These are phyloP conservation scores for Mortierella antarctica DNA, from an alignment of 192 early-diverging fungal genomes.

Conservation along the genomic window DNA sequence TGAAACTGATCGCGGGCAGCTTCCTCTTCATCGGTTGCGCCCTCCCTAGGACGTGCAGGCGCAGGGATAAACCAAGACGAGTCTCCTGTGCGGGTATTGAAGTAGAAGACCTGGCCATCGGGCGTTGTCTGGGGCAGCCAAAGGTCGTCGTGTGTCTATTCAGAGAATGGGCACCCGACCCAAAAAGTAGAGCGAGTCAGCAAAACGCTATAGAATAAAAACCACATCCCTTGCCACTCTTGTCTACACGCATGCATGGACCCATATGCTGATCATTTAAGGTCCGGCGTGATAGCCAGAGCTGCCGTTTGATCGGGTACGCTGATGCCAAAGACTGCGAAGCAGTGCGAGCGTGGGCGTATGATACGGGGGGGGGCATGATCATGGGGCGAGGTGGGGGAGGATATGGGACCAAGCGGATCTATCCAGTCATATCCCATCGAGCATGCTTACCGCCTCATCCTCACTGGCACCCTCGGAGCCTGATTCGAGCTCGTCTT, in stretches of 20 bases:
- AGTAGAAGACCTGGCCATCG: slow-evolving; percentile 64
- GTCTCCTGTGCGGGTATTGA: slow-evolving; percentile 60
- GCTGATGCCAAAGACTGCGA: too few species aligned
- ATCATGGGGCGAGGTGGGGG: neutral
- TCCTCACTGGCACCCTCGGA: slow-evolving; percentile 14
- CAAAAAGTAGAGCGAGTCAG: too few species aligned
- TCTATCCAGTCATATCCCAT: neutral
- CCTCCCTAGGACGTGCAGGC: slow-evolving; percentile 2
- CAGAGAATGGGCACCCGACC: too few species aligned
- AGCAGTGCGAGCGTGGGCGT: too few species aligned
- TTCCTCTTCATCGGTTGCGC: slow-evolving; percentile 9
- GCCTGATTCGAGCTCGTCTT: slow-evolving; percentile 37
- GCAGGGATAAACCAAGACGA: slow-evolving; percentile 61
- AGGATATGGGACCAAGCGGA: neutral
- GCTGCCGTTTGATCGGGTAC: too few species aligned
- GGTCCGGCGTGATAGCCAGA: too few species aligned
- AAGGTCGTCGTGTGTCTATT: slow-evolving; percentile 21
- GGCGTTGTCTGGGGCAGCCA: slow-evolving; percentile 58
- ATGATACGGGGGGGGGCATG: neutral
- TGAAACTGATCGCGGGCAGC: neutral
- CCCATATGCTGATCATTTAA: too few species aligned
- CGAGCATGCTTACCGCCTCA: slow-evolving; percentile 4
- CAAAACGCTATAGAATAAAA: too few species aligned
- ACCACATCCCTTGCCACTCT: too few species aligned
- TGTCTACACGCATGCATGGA: too few species aligned